phyloP scores from a whole-genome alignment of 2,329 filamentous ascomycete genomes.

The Diaporthe sp. region DNA sequence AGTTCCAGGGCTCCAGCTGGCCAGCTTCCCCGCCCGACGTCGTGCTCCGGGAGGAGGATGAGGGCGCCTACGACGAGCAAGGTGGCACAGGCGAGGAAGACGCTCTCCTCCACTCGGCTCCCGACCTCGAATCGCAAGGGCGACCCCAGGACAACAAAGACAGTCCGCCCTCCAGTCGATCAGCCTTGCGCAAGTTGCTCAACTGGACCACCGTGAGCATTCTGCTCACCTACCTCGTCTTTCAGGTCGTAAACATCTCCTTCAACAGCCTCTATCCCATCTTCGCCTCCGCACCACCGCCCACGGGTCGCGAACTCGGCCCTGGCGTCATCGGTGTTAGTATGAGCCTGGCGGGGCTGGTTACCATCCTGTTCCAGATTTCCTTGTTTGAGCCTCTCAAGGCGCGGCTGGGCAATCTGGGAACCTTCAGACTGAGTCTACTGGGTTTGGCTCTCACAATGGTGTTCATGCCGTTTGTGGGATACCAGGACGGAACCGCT shows the following conservation, averaged over 20 bases:
- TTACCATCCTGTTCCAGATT: constrained; percentile 92
- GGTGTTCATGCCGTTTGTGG: constrained; percentile 89
- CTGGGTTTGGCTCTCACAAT: constrained; percentile 87
- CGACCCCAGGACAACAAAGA: constrained; percentile 61
- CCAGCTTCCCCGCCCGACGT: constrained; percentile 34
- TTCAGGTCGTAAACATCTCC: constrained; percentile 93
- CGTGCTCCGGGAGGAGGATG: constrained; percentile 32
- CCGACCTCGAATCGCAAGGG: constrained; percentile 43
- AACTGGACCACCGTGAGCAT: constrained; percentile 87
- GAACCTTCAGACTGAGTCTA: constrained; percentile 84
- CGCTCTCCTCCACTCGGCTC: constrained; percentile 31
- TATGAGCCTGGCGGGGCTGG: constrained; percentile 84
- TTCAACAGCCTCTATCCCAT: constrained; percentile 97
- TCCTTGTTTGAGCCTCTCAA: constrained; percentile 86
- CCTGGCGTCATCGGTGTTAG: constrained; percentile 88
- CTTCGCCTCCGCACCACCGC: constrained; percentile 82
- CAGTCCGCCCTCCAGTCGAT: constrained; percentile 56
- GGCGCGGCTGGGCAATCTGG: constrained; percentile 85
- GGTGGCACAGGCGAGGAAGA: constrained; percentile 31
- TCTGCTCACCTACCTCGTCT: constrained; percentile 89
- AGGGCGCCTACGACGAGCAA: constrained; percentile 43
- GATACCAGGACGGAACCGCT: constrained; percentile 76
- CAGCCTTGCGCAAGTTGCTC: constrained; percentile 70
- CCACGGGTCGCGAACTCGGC: constrained; percentile 81
- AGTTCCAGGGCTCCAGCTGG: constrained; percentile 48